Conservation (phyloP, 2,329 filamentous ascomycete genomes). For the Aspergillus jensenii region DNA sequence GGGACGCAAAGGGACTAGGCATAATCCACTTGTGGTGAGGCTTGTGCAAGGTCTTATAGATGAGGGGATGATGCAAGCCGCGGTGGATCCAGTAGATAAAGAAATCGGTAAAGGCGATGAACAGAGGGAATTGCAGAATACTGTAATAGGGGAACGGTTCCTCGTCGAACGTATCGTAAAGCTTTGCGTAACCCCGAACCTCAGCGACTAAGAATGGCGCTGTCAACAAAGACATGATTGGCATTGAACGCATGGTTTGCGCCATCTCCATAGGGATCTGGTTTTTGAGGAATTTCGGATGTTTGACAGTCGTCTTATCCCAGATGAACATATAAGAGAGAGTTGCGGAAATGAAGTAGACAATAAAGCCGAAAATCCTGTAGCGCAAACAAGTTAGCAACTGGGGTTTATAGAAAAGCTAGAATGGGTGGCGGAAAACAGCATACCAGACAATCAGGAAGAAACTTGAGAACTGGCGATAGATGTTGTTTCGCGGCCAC, state of each 20-base stretch:
- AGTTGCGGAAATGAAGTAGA: slow-evolving; percentile 82
- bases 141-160: slow-evolving; percentile 78
- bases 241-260: slow-evolving; percentile 75
- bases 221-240: slow-evolving; percentile 79
- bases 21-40: slow-evolving; percentile 99
- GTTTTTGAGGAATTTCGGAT: slow-evolving; percentile 94
- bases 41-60: slow-evolving; percentile 93
- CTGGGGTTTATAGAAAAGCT: neutral
- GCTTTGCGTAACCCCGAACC: slow-evolving; percentile 78
- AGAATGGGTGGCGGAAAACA: neutral
- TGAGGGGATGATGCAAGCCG: slow-evolving; percentile 71
- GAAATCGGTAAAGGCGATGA: slow-evolving; percentile 84
- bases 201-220: slow-evolving; percentile 79
- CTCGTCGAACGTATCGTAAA: slow-evolving; percentile 78
- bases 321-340: slow-evolving; percentile 88
- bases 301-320: slow-evolving; percentile 82
- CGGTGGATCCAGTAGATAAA: slow-evolving; percentile 92
- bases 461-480: slow-evolving; percentile 71
- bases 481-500: slow-evolving; percentile 74
- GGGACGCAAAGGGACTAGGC: slow-evolving; percentile 88
- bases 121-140: slow-evolving; percentile 79
- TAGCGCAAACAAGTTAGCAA: slow-evolving; percentile 8
- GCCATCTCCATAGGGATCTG: slow-evolving; percentile 83
- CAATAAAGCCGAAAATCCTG: slow-evolving; percentile 79
- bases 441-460: slow-evolving; percentile 84